Conservation (phyloP, 805 yeast species). For the Myxozyma geophila region DNA sequence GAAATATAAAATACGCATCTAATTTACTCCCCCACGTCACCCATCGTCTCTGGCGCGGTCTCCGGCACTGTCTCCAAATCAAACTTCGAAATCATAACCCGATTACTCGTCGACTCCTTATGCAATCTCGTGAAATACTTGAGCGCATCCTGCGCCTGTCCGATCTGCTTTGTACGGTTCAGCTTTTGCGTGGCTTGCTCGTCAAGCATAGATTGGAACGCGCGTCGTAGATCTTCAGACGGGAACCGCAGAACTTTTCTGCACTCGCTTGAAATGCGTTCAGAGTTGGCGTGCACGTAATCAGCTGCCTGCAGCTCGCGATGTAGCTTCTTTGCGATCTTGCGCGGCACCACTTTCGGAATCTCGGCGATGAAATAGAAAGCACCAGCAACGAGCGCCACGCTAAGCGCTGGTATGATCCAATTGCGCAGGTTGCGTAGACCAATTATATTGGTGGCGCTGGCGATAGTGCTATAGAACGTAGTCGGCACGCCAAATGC, state of each 20-base stretch:
- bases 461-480: conserved; percentile 12
- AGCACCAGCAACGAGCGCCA: conserved; percentile 57
- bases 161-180: conserved; percentile 56
- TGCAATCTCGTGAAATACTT: conserved; percentile 59
- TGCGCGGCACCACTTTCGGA: conserved; percentile 86
- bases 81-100: conserved; percentile 21
- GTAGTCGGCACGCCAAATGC: conserved; percentile 29
- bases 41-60: conserved; percentile 1
- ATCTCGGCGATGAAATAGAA: conserved; percentile 76
- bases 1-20: background rate
- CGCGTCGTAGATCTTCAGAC: conserved; percentile 74
- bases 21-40: background rate
- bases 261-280: conserved; percentile 79
- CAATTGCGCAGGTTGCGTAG: conserved; percentile 46
- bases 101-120: conserved; percentile 42
- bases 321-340: conserved; percentile 73
- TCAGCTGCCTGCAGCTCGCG: conserved; percentile 67
- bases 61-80: conserved; percentile 24
- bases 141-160: conserved; percentile 60
- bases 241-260: conserved; percentile 81
- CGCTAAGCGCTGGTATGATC: conserved; percentile 58
- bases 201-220: conserved; percentile 69
- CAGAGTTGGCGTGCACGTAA: conserved; percentile 77
- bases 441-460: conserved; percentile 19
- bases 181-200: conserved; percentile 61